phyloP scores from a whole-genome alignment of 768 basidiomycete species.

The Clitopilus hobsonii region DNA sequence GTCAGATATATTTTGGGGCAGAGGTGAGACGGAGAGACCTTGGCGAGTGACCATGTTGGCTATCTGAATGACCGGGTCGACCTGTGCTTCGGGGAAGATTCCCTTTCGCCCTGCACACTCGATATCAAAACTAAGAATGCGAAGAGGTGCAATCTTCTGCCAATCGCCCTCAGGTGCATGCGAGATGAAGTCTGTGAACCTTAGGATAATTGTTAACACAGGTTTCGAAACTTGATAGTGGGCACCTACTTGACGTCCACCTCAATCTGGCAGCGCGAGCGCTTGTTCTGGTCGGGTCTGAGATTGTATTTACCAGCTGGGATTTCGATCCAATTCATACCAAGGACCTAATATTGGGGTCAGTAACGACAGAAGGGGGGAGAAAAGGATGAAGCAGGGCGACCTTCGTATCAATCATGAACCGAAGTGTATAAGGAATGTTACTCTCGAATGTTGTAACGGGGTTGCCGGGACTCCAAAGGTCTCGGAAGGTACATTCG shows the following conservation, averaged over 20 bases:
- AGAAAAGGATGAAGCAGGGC: slow-evolving; percentile 6
- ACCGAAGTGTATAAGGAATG: slow-evolving; percentile 83
- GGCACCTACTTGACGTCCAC: slow-evolving; percentile 61
- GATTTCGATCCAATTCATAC: slow-evolving; percentile 99
- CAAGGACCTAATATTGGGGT: slow-evolving; percentile 62
- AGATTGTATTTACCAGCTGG: slow-evolving; percentile 78
- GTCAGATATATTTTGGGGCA: slow-evolving; percentile 1
- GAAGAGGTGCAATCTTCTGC: slow-evolving; percentile 88
- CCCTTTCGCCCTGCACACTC: slow-evolving; percentile 98
- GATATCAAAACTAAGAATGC: slow-evolving; percentile 97
- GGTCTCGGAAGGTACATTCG: slow-evolving; percentile 60
- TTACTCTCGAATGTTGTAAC: slow-evolving; percentile 90
- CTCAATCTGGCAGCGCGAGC: slow-evolving; percentile 88
- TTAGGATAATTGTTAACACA: slow-evolving; percentile 21
- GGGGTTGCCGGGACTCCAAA: slow-evolving; percentile 37
- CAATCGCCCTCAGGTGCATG: slow-evolving; percentile 90
- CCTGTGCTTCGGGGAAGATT: slow-evolving; percentile 87
- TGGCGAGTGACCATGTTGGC: slow-evolving; percentile 99
- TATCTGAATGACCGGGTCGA: slow-evolving; percentile 97
- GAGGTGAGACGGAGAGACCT: slow-evolving; percentile 43
- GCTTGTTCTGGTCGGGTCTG: slow-evolving; percentile 48
- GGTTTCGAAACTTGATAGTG: not conserved
- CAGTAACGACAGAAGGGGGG: not conserved
- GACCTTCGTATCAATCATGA: slow-evolving; percentile 98
- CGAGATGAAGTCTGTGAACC: slow-evolving; percentile 84